Conservation (phyloP, 1,139 yeast species). For the Protomyces arabidopsidicola region DNA sequence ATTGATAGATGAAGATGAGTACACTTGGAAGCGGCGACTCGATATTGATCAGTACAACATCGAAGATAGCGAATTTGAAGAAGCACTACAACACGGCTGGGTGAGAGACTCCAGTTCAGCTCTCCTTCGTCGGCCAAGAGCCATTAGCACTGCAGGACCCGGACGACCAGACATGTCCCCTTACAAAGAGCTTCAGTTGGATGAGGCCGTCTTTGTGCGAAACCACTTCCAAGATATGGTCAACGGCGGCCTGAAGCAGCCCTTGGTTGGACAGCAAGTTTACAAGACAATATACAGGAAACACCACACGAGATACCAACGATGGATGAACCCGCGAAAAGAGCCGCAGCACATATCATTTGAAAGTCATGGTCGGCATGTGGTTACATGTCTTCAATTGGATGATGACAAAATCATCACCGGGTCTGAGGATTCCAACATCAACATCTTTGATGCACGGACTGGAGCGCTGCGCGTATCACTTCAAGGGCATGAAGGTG, state of each 20-base stretch:
- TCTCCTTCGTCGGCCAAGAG: background rate
- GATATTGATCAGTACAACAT: conserved; percentile 37
- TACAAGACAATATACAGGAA: conserved; percentile 62
- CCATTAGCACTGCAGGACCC: background rate
- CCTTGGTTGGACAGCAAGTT: conserved; percentile 34
- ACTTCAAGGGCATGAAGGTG: conserved; percentile 88
- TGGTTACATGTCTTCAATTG: conserved; percentile 89
- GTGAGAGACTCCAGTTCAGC: background rate
- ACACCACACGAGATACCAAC: conserved; percentile 56
- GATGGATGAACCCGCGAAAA: conserved; percentile 79
- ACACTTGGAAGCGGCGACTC: conserved; percentile 43
- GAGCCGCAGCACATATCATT: conserved; percentile 67
- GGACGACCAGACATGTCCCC: background rate
- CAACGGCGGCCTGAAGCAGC: conserved; percentile 27
- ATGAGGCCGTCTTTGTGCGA: conserved; percentile 17
- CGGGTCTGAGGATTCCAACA: conserved; percentile 83
- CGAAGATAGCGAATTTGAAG: conserved; percentile 27
- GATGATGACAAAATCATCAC: conserved; percentile 88
- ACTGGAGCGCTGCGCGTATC: conserved; percentile 53
- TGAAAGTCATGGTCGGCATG: conserved; percentile 71
- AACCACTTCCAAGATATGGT: conserved; percentile 27
- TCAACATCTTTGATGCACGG: conserved; percentile 72
- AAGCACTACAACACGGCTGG: conserved; percentile 16
- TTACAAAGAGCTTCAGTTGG: background rate
- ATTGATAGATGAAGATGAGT: conserved; percentile 54